Conservation (phyloP, 73 alveolate genomes). For the Paramecium sexaurelia region DNA sequence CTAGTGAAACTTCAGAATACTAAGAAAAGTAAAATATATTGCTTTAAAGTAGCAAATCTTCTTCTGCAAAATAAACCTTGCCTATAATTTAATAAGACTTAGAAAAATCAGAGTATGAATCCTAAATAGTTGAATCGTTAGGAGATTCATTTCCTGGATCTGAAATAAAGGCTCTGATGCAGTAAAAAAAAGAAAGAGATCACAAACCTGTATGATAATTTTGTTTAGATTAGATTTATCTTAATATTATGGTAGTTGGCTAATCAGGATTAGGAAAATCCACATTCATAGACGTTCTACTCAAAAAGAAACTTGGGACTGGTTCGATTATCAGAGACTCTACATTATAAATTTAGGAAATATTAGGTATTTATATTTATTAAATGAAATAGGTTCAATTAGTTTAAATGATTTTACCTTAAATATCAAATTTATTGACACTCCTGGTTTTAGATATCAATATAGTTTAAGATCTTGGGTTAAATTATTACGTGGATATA, state of each 20-base stretch:
- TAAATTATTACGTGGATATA: neutral
- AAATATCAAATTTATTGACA: conserved; percentile 43
- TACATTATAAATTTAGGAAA: conserved; percentile 10
- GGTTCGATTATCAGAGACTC: neutral
- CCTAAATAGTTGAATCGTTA: neutral
- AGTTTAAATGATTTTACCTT: neutral
- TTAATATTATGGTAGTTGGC: conserved; percentile 65
- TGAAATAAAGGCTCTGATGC: neutral
- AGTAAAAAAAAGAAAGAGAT: neutral
- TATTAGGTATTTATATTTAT: neutral
- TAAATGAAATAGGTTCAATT: neutral
- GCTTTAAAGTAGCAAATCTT: neutral
- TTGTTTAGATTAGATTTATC: neutral
- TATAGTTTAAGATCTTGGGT: conserved; percentile 19
- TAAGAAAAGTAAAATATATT: neutral
- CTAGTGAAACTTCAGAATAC: conserved; percentile 7
- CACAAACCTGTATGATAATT: neutral
- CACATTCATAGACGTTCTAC: conserved; percentile 59
- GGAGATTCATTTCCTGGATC: conserved; percentile 44
- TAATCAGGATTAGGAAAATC: conserved; percentile 61
- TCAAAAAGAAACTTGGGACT: neutral
- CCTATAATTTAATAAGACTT: neutral
- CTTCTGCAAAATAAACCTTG: neutral
- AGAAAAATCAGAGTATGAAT: conserved; percentile 29
- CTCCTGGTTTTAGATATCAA: conserved; percentile 33